These are phyloP conservation scores for Macrocybe sp. DNA, from an alignment of 1,284 basidiomycete genomes.

Conservation along the genomic window DNA sequence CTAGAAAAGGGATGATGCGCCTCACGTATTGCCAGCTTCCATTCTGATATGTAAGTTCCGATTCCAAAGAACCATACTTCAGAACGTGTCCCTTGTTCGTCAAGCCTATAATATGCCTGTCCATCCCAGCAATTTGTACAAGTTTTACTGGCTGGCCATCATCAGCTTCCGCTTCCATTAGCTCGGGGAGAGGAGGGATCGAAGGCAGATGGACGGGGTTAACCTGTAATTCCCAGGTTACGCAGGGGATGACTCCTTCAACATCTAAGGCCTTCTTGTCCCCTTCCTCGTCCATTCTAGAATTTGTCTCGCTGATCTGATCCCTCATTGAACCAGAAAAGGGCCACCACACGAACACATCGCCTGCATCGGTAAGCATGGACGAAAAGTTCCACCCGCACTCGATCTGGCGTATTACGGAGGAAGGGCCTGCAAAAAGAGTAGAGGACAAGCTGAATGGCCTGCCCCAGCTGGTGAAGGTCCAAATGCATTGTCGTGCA, in stretches of 20 bases:
- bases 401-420: slow-evolving; percentile 62
- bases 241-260: slow-evolving; percentile 50
- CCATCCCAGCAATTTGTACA: slow-evolving; percentile 75
- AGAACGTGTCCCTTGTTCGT: slow-evolving; percentile 77
- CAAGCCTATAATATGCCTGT: slow-evolving; percentile 65
- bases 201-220: slow-evolving; percentile 56
- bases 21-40: slow-evolving; percentile 77
- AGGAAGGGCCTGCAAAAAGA: slow-evolving; percentile 42
- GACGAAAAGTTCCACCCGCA: slow-evolving; percentile 80
- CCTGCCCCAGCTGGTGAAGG: slow-evolving; percentile 67
- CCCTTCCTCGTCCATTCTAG: slow-evolving; percentile 38
- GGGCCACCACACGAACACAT: slow-evolving; percentile 77
- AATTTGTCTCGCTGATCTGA: slow-evolving; percentile 34
- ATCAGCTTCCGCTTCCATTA: slow-evolving; percentile 25
- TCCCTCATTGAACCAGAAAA: slow-evolving; percentile 38
- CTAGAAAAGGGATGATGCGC: slow-evolving; percentile 9
- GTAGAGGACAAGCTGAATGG: slow-evolving; percentile 59
- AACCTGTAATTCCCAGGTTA: slow-evolving; percentile 47
- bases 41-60: slow-evolving; percentile 30
- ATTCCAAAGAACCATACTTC: slow-evolving; percentile 42
- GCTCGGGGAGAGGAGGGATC: slow-evolving; percentile 42
- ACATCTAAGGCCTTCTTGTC: slow-evolving; percentile 31
- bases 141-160: slow-evolving; percentile 42
- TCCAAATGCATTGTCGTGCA: slow-evolving; percentile 56
- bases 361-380: slow-evolving; percentile 63